Base-by-base conservation (phyloP, 2,329 filamentous ascomycete species). In the Colletotrichum salicis region DNA sequence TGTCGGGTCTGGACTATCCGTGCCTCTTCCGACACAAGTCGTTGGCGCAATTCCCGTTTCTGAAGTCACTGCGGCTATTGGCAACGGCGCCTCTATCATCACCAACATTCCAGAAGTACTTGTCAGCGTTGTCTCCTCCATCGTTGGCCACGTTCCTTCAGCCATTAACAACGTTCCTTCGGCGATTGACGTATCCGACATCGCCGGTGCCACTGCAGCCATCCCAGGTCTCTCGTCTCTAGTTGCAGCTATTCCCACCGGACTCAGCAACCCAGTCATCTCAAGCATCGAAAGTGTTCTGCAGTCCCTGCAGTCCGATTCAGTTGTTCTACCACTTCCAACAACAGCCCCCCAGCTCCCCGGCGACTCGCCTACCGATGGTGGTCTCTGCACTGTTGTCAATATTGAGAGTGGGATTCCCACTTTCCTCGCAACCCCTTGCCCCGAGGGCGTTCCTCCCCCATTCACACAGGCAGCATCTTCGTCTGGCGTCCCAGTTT, bases 311-410 rank as follows among this genome's bases (percentile, higher is more conserved):
- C 33, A 12, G 15, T 33, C 45, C 7, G 41, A 33, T 27, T 51
- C 69, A 5, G 13, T 48, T 4, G 22, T 71, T 15, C 24, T 12
- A 41, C 11, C 51, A 10, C 4, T 45, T n/a, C 22, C 55, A 22
- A 22, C 41, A 6, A 12, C 33, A 12, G 65, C 59, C 5, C 65
- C 70, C 22, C 70, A 70, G 48, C 33, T 72, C 27, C 70, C 70
- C 12, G 45, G 15, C 11, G 63, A 60, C 27, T 24, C 41, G 5
- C 29, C 12, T 11, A 35, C 11, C 13, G 37, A 37, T 2, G 19
- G 7, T 10, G n/a, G 33, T 5, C 19, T 59, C 11, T 71, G 68
- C 15, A 71, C 64, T 22, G 29, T 67, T 22, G 57, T 71, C 31
- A 33, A 45, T 11, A 22, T 67, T n/a, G 19, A 31, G n/a, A 62